A percentile compares a stretch with the other conserved stretches of the same genome.
Evolutionary conservation across 2,329 filamentous ascomycete species (phyloP).

Genomic region (Trichothecium roseum): DNA sequence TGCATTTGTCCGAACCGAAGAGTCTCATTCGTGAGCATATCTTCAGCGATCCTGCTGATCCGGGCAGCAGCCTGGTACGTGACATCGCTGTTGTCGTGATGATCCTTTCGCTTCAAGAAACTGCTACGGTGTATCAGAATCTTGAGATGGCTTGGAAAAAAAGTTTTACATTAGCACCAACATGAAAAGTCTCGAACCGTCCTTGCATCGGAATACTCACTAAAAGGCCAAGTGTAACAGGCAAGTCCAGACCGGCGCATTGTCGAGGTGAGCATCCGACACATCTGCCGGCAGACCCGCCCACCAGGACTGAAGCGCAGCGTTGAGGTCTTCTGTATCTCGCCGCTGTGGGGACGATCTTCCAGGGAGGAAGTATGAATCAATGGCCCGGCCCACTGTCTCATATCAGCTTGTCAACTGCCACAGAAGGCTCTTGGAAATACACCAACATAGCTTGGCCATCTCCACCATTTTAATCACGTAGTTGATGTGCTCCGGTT

Average conservation of each 20-base stretch:
- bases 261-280: constrained; percentile 19
- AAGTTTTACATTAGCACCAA: background rate
- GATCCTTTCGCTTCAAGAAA: constrained; percentile 17
- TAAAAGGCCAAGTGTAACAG: constrained; percentile 27
- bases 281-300: constrained; percentile 19
- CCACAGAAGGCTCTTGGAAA: background rate
- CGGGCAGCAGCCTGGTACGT: constrained; percentile 21
- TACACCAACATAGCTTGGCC: constrained; percentile 15
- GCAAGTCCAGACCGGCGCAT: constrained; percentile 22
- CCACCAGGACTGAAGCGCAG: constrained; percentile 21
- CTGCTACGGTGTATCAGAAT: constrained; percentile 24
- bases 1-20: constrained; percentile 27
- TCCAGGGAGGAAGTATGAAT: constrained; percentile 24
- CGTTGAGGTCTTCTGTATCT: constrained; percentile 16
- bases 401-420: background rate
- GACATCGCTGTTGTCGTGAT: constrained; percentile 16
- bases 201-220: too few species aligned
- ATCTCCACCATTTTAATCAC: constrained; percentile 27
- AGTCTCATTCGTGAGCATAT: constrained; percentile 23
- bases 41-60: constrained; percentile 25
- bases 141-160: constrained; percentile 17
- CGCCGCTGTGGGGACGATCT: constrained; percentile 9
- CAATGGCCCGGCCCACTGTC: constrained; percentile 22
- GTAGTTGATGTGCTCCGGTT: constrained; percentile 22
- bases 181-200: background rate